Evolutionary conservation across 768 basidiomycete species (phyloP).

Genomic region (Ramaria sp.): DNA sequence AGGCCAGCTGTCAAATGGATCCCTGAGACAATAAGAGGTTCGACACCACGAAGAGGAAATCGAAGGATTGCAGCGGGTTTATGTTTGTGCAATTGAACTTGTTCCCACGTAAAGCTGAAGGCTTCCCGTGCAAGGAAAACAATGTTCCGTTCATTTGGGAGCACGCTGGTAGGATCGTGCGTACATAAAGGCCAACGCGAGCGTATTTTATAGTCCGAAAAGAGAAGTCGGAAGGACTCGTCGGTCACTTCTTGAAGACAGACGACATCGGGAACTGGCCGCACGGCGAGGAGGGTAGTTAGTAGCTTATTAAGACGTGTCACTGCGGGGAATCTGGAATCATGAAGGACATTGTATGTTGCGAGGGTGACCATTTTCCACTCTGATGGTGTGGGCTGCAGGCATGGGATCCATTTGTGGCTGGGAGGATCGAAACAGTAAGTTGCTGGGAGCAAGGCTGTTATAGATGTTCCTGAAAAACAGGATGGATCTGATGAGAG

Average conservation of each 20-base stretch:
- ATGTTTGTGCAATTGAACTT: slow-evolving; percentile 9
- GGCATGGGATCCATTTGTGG: slow-evolving; percentile 7
- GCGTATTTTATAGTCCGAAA: background rate
- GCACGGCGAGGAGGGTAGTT: slow-evolving; percentile 8
- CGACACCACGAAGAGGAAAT: too few relatives aligned
- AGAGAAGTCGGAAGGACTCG: slow-evolving; percentile 8
- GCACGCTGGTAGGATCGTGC: slow-evolving; percentile 8
- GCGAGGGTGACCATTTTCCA: slow-evolving; percentile 8
- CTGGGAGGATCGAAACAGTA: slow-evolving; percentile 5
- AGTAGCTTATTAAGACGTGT: slow-evolving; percentile 8
- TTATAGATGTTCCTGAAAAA: background rate
- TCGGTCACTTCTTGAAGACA: slow-evolving; percentile 17
- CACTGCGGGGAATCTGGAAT: slow-evolving; percentile 9
- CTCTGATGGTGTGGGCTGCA: background rate
- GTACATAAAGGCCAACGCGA: slow-evolving; percentile 10
- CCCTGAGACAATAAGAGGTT: slow-evolving; percentile 11
- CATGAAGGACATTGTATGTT: slow-evolving; percentile 17
- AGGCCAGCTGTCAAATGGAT: slow-evolving; percentile 16
- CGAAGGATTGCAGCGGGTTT: slow-evolving; percentile 13
- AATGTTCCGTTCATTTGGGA: slow-evolving; percentile 15
- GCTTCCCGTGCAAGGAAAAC: slow-evolving; percentile 11
- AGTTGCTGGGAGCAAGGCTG: slow-evolving; percentile 4
- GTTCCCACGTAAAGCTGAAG: slow-evolving; percentile 11
- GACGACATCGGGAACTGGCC: slow-evolving; percentile 12
- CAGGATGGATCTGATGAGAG: background rate